Conservation (phyloP, 2,329 filamentous ascomycete genomes). For the Fusarium zealandicum region DNA sequence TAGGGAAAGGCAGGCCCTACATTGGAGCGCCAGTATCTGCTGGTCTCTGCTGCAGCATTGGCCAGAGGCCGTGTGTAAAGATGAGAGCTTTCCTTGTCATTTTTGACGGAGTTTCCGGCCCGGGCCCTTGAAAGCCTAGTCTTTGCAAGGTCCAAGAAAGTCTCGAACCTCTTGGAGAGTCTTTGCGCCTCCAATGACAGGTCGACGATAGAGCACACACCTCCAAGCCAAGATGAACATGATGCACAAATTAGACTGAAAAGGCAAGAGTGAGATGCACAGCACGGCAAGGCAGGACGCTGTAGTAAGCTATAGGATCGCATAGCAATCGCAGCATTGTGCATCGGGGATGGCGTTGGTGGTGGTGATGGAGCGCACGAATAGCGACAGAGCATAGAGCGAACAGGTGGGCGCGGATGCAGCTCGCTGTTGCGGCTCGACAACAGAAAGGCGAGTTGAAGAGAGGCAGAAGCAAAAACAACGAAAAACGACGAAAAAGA, state of each 20-base stretch:
- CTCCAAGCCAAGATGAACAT: background rate
- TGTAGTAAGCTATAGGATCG: constrained; percentile 19
- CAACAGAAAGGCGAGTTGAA: constrained; percentile 1
- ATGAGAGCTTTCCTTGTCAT: constrained; percentile 20
- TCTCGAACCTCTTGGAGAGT: constrained; percentile 23
- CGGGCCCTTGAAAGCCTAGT: constrained; percentile 16
- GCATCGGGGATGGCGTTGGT: background rate
- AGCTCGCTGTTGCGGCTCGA: constrained; percentile 11
- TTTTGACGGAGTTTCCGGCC: constrained; percentile 31
- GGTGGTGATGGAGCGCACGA: background rate
- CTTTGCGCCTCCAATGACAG: constrained; percentile 21
- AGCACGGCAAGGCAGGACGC: constrained; percentile 11
- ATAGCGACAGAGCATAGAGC: background rate
- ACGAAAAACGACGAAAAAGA: background rate
- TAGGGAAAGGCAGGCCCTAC: background rate
- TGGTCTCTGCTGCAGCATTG: background rate
- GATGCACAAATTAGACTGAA: constrained; percentile 6
- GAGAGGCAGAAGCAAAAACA: constrained; percentile 1
- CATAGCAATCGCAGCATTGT: background rate
- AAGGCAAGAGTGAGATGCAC: background rate
- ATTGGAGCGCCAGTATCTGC: background rate
- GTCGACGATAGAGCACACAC: constrained; percentile 24
- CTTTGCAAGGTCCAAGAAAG: constrained; percentile 9
- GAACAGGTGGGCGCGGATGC: constrained; percentile 1
- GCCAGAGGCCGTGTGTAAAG: constrained; percentile 1